Percentiles rank a stretch among this genome's conserved stretches.
These are phyloP conservation scores for Solanum pinnatisectum DNA, from an alignment of 257 asterid genomes.

Conservation along the genomic window DNA sequence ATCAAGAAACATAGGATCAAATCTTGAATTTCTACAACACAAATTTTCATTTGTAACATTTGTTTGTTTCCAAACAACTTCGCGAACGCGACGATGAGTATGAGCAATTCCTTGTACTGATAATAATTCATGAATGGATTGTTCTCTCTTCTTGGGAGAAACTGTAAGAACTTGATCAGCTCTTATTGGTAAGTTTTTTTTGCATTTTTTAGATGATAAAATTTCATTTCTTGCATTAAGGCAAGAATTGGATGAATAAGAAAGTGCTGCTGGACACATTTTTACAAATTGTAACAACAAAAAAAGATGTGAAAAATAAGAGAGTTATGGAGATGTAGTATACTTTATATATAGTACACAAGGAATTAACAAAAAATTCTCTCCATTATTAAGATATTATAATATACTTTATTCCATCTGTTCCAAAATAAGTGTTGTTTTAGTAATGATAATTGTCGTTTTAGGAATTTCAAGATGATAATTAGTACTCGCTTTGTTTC, in stretches of 20 bases:
- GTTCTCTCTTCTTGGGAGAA: conserved; percentile 24
- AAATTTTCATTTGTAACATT: background rate
- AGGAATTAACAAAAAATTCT: background rate
- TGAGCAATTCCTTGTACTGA: conserved; percentile 33
- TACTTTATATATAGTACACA: background rate
- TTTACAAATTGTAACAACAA: background rate
- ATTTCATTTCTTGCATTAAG: conserved; percentile 1
- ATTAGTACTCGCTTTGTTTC: background rate
- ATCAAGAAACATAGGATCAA: conserved; percentile 50
- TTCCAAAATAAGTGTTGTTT: background rate
- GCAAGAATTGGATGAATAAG: conserved; percentile 15
- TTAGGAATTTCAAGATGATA: too few species aligned
- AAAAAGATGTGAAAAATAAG: background rate
- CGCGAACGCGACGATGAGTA: conserved; percentile 30
- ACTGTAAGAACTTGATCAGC: conserved; percentile 32
- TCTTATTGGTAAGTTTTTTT: conserved; percentile 3
- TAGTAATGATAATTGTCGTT: too few species aligned
- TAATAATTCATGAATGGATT: conserved; percentile 18
- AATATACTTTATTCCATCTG: background rate
- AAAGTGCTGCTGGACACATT: conserved; percentile 38
- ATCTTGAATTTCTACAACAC: conserved; percentile 15
- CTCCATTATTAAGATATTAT: background rate
- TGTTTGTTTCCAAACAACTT: conserved; percentile 53
- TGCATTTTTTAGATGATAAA: background rate
- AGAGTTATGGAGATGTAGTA: background rate